Evolutionary conservation across 208 protist genomes (phyloP), one percentile per base, ranked within the genome.

Genomic region (Leishmania guyanensis): DNA sequence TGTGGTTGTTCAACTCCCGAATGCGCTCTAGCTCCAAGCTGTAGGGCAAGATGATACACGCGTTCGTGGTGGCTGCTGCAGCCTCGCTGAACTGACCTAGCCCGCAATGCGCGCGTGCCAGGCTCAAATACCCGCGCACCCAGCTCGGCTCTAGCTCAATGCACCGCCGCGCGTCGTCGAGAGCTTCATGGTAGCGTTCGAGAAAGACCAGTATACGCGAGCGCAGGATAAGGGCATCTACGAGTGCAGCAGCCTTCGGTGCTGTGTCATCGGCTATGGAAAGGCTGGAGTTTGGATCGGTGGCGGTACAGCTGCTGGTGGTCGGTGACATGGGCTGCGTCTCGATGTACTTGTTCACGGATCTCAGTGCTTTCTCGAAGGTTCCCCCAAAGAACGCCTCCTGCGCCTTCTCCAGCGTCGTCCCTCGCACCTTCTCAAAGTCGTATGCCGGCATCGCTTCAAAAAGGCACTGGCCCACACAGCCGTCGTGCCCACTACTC

Each of bases 131-230:
- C 26, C 90, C 92, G 33, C 86, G 88, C 74, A 94, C 86, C 90
- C 91, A 95, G 58, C 80, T 69, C n/a, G 91, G 90, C 58, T 94
- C 85, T 26, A 94, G 62, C 29, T 71, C 46, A 50, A 90, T 86
- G 56, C 85, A 86, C 60, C 85, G 83, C 29, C 82, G 66, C 16
- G 93, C 93, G 64, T 94, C 91, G 20, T 64, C 80, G 36, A 95
- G 80, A 10, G 91, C 93, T 36, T 92, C 88, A 17, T 74, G 26
- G 56, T 85, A 91, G 1, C 78, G 79, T n/a, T 86, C 80, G 8
- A 92, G 69, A 82, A 96, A 96, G 54, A 96, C 58, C 65, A 84
- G 90, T 46, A 90, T 74, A 29, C 88, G 85, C n/a, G 91, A 95
- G n/a, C 91, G 91, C 71, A 95, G 70, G 50, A 89, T 72, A 16